Evolutionary conservation across 2,329 filamentous ascomycete genomes (phyloP).

Genomic region (Aureobasidium namibiae): DNA sequence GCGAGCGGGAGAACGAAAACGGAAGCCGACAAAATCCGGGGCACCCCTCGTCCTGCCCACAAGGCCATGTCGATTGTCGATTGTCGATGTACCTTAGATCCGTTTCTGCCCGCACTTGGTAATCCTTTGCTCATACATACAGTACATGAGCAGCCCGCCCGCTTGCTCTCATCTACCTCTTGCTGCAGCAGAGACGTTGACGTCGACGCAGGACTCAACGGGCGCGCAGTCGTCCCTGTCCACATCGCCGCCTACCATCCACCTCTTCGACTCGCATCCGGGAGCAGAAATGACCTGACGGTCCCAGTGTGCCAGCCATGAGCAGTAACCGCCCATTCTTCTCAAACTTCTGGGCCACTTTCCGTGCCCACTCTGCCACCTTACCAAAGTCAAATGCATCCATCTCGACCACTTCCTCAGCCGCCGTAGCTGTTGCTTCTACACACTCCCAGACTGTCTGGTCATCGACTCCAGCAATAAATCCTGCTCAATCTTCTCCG

Average conservation of each 20-base stretch:
- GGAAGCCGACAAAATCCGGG: slow-evolving; percentile 7
- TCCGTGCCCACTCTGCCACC: slow-evolving; percentile 52
- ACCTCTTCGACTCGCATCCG: not conserved
- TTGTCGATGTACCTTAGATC: not conserved
- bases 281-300: not conserved
- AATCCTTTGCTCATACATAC: not conserved
- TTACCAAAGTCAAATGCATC: slow-evolving; percentile 47
- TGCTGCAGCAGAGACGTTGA: not conserved
- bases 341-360: slow-evolving; percentile 59
- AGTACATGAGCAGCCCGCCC: not conserved
- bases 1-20: not conserved
- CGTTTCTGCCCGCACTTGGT: not conserved
- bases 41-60: not conserved
- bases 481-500: slow-evolving; percentile 21
- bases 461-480: slow-evolving; percentile 18
- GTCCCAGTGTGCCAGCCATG: slow-evolving; percentile 35
- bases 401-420: slow-evolving; percentile 32
- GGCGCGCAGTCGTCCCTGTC: slow-evolving; percentile 4
- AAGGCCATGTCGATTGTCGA: too few relatives aligned
- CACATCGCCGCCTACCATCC: not conserved
- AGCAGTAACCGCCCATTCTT: slow-evolving; percentile 59
- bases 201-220: slow-evolving; percentile 3
- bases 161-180: not conserved
- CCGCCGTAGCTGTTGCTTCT: slow-evolving; percentile 24
- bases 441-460: slow-evolving; percentile 17